phyloP scores from a whole-genome alignment of 192 early-diverging fungal species.

The Phlyctochytrium bullatum region DNA sequence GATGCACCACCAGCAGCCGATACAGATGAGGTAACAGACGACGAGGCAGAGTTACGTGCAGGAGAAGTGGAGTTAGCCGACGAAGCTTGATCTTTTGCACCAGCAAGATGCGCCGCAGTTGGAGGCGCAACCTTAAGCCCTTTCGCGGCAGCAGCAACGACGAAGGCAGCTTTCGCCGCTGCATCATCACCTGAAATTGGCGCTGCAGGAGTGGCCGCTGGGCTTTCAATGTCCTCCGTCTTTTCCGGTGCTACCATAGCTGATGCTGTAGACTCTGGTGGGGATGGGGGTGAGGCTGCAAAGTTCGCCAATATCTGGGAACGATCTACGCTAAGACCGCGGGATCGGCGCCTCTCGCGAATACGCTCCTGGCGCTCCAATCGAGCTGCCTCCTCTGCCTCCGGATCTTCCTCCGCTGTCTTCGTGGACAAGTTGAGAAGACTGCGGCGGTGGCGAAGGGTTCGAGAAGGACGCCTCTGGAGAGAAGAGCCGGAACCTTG shows the following conservation, averaged over 20 bases:
- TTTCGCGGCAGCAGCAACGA: conserved; percentile 28
- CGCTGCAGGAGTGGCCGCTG: not conserved
- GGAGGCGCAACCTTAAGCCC: conserved; percentile 24
- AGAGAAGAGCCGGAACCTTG: not conserved
- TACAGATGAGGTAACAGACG: too few species aligned
- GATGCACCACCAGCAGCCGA: too few species aligned
- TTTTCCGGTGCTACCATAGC: conserved; percentile 7
- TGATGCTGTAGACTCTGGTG: conserved; percentile 3
- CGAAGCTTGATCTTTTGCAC: not conserved
- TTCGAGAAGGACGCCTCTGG: conserved; percentile 4
- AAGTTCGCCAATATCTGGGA: not conserved
- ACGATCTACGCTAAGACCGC: conserved; percentile 1
- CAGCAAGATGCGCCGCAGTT: not conserved
- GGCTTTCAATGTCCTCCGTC: conserved; percentile 9
- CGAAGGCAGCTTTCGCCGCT: conserved; percentile 22
- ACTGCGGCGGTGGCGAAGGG: conserved; percentile 22
- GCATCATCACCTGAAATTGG: conserved; percentile 3
- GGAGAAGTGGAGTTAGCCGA: not conserved
- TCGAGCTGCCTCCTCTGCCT: conserved; percentile 36
- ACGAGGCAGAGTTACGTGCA: not conserved
- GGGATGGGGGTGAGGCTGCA: conserved; percentile 3
- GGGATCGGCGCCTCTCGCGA: conserved; percentile 38
- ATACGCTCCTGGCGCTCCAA: conserved; percentile 44
- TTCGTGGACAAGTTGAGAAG: conserved; percentile 15
- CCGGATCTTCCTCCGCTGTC: conserved; percentile 22